Percentiles rank a stretch among this genome's conserved stretches.
Conservation (phyloP, 257 asterid species). For the Parsonsia alboflavescens region DNA sequence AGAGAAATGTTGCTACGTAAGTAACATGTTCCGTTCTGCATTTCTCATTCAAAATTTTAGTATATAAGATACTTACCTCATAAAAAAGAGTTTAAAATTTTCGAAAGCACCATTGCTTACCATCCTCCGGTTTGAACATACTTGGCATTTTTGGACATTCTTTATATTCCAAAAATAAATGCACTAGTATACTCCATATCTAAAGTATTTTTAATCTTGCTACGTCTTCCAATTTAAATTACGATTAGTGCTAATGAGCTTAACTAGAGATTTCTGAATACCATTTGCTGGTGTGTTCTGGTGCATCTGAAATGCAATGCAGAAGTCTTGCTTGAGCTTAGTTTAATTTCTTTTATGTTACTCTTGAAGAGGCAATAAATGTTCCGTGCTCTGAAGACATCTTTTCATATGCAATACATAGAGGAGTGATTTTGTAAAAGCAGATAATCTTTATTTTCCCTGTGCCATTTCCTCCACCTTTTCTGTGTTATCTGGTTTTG, state of each 20-base stretch:
- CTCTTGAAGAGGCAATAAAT: not conserved
- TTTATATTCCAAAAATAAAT: not conserved
- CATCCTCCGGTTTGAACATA: not conserved
- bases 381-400: not conserved
- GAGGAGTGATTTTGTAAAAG: not conserved
- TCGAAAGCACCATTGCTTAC: not conserved
- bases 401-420: not conserved
- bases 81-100: not conserved
- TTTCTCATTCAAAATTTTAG: not conserved
- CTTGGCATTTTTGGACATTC: not conserved
- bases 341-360: not conserved
- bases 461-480: conserved; percentile 5
- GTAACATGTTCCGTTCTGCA: conserved; percentile 21
- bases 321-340: not conserved
- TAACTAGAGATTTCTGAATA: not conserved
- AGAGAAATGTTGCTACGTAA: conserved; percentile 92
- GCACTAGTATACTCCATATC: not conserved
- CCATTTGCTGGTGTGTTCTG: conserved; percentile 2
- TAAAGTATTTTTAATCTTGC: not conserved
- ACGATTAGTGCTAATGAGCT: not conserved
- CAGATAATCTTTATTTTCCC: not conserved
- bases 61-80: not conserved
- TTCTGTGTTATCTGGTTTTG: conserved; percentile 1
- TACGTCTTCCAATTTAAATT: not conserved
- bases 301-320: not conserved